Conservation (phyloP, 2,329 filamentous ascomycete genomes). For the Proliferodiscus dingleyae region DNA sequence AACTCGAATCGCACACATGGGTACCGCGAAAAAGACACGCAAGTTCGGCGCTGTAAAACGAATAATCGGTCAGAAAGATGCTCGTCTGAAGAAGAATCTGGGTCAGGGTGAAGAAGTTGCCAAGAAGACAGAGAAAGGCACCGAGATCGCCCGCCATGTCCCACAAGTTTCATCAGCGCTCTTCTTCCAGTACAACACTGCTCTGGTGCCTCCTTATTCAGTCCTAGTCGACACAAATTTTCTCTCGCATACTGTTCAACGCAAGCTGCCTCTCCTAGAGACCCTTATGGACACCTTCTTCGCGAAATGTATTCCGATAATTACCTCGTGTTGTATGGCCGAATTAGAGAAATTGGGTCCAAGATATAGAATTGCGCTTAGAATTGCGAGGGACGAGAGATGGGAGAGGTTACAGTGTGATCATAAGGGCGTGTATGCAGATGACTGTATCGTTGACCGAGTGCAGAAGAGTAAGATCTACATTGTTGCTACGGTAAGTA, state of each 20-base stretch:
- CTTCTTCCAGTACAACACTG: conserved; percentile 87
- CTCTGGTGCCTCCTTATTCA: conserved; percentile 76
- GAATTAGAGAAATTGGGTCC: conserved; percentile 86
- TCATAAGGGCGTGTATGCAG: conserved; percentile 83
- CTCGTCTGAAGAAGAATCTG: conserved; percentile 75
- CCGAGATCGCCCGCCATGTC: conserved; percentile 68
- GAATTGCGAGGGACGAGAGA: conserved; percentile 83
- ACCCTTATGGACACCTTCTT: conserved; percentile 93
- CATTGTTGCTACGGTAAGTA: conserved; percentile 59
- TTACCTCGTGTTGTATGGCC: conserved; percentile 77
- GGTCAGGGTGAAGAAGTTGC: conserved; percentile 59
- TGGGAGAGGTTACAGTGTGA: conserved; percentile 84
- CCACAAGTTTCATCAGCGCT: conserved; percentile 77
- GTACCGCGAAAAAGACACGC: conserved; percentile 81
- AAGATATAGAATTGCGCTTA: conserved; percentile 80
- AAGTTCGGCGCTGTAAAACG: conserved; percentile 80
- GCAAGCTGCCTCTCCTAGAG: conserved; percentile 82
- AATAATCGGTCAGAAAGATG: conserved; percentile 76
- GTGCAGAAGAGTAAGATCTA: conserved; percentile 71
- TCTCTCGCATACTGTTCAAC: conserved; percentile 81
- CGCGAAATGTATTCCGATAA: conserved; percentile 83
- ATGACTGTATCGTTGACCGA: conserved; percentile 76
- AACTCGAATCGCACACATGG: conserved; percentile 46
- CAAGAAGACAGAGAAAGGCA: conserved; percentile 47
- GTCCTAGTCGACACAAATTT: conserved; percentile 74